These are phyloP conservation scores for Patellaria atrata DNA, from an alignment of 495 filamentous ascomycete species.

Conservation along the genomic window DNA sequence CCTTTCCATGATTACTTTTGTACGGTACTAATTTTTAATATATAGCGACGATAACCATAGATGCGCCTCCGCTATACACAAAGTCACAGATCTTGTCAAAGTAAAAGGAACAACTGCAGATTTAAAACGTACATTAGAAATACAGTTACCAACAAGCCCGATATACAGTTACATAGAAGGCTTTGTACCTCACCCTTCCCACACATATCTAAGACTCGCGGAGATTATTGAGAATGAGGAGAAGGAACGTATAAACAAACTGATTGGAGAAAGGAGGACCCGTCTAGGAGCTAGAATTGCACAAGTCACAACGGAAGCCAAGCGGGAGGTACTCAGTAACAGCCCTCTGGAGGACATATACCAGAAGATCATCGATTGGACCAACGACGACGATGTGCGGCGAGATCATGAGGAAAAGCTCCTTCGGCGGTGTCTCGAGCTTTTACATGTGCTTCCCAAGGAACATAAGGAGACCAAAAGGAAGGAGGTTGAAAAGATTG, in stretches of 20 bases:
- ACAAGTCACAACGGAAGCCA: slow-evolving; percentile 76
- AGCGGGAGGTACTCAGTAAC: slow-evolving; percentile 58
- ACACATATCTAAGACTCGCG: slow-evolving; percentile 72
- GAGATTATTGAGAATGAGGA: slow-evolving; percentile 77
- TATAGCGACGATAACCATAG: slow-evolving; percentile 42
- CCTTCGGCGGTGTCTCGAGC: slow-evolving; percentile 64
- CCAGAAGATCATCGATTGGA: slow-evolving; percentile 74
- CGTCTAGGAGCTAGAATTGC: slow-evolving; percentile 70
- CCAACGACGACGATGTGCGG: slow-evolving; percentile 68
- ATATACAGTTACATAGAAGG: slow-evolving; percentile 78
- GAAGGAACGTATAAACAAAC: slow-evolving; percentile 76
- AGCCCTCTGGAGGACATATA: slow-evolving; percentile 66
- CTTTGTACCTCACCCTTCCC: slow-evolving; percentile 60
- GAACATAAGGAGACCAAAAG: slow-evolving; percentile 55
- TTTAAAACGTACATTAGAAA: slow-evolving; percentile 53
- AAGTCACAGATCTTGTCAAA: slow-evolving; percentile 54
- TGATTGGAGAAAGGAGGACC: slow-evolving; percentile 79
- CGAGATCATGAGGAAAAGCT: slow-evolving; percentile 83
- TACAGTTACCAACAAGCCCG: slow-evolving; percentile 62
- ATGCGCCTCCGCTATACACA: slow-evolving; percentile 71
- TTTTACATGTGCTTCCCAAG: slow-evolving; percentile 47
- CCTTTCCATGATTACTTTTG: background rate
- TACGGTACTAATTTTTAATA: slow-evolving; percentile 9
- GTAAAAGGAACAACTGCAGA: slow-evolving; percentile 56
- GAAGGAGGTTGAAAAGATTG: slow-evolving; percentile 53